These are phyloP conservation scores for Furcasterigmium sp. DNA, from an alignment of 2,329 filamentous ascomycete genomes.

Conservation along the genomic window DNA sequence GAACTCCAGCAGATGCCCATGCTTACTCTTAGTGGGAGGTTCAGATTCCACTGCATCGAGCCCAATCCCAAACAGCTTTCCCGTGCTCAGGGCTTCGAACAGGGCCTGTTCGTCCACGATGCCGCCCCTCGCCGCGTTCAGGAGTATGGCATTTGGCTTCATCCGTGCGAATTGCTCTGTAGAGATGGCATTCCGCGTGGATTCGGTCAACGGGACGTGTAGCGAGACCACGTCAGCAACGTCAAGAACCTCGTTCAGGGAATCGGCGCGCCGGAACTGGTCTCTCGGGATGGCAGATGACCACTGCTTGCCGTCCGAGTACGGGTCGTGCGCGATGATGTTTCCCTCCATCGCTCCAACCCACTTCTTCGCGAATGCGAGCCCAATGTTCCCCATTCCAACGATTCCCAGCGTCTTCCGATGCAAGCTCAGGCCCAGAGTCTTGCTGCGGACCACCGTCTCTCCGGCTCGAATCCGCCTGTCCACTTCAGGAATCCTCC, in stretches of 20 bases:
- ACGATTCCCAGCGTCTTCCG: slow-evolving; percentile 28
- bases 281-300: slow-evolving; percentile 26
- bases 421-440: slow-evolving; percentile 27
- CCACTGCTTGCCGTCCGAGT: slow-evolving; percentile 18
- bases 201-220: slow-evolving; percentile 28
- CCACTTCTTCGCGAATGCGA: slow-evolving; percentile 27
- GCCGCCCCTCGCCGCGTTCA: slow-evolving; percentile 33
- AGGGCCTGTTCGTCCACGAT: slow-evolving; percentile 32
- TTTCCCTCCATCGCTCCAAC: slow-evolving; percentile 25
- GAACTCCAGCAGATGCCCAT: too few relatives aligned
- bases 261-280: slow-evolving; percentile 21
- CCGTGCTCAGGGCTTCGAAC: slow-evolving; percentile 20
- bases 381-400: slow-evolving; percentile 33
- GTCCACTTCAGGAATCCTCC: slow-evolving; percentile 14
- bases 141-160: slow-evolving; percentile 31
- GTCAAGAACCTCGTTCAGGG: slow-evolving; percentile 23
- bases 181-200: slow-evolving; percentile 25
- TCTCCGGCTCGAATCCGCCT: too few relatives aligned
- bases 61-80: slow-evolving; percentile 31
- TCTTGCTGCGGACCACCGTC: too few relatives aligned
- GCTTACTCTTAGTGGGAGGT: slow-evolving; percentile 27
- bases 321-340: slow-evolving; percentile 30
- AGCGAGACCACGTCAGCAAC: slow-evolving; percentile 27
- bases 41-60: slow-evolving; percentile 32
- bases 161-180: slow-evolving; percentile 25